Conservation (phyloP, 163 green algal genomes). For the Prototheca stagnorum region DNA sequence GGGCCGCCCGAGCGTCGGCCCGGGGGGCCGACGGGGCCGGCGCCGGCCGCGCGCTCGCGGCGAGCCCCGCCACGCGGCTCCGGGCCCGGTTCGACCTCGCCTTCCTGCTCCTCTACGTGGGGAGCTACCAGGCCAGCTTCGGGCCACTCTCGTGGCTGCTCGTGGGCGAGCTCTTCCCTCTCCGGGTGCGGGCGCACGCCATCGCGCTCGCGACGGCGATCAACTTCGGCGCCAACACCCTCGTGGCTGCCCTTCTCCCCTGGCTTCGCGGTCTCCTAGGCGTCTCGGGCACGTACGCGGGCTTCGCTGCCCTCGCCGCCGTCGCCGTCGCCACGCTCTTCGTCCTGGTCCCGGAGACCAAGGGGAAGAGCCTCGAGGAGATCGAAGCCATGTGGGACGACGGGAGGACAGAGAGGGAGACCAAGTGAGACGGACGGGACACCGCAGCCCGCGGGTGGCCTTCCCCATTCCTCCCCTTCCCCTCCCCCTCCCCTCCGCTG, state of each 20-base stretch:
- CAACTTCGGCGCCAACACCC: conserved; percentile 80
- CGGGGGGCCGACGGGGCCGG: not conserved
- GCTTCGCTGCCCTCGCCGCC: conserved; percentile 53
- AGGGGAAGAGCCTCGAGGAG: conserved; percentile 59
- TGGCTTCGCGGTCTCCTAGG: too few species aligned
- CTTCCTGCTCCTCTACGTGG: conserved; percentile 69
- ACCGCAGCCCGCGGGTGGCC: too few species aligned
- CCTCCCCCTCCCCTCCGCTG: too few species aligned
- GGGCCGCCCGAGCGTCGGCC: not conserved
- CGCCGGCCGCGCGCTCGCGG: not conserved
- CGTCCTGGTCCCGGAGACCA: conserved; percentile 63
- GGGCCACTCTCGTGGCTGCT: conserved; percentile 82
- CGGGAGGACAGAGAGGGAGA: conserved; percentile 10
- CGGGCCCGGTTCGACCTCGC: too few species aligned
- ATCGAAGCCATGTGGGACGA: conserved; percentile 18
- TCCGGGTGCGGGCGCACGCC: conserved; percentile 48
- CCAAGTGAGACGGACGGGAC: conserved; percentile 34
- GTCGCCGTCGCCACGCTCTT: not conserved
- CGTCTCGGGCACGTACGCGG: conserved; percentile 65
- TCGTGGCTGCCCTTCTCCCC: too few species aligned
- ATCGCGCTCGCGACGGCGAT: conserved; percentile 67
- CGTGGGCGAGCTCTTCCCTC: conserved; percentile 80
- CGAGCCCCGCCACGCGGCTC: not conserved
- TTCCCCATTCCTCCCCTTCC: too few species aligned
- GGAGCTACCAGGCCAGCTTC: conserved; percentile 73